Evolutionary conservation across 495 filamentous ascomycete genomes (phyloP), one percentile per base, ranked within the genome.

Genomic region (Sordaria brevicollis): DNA sequence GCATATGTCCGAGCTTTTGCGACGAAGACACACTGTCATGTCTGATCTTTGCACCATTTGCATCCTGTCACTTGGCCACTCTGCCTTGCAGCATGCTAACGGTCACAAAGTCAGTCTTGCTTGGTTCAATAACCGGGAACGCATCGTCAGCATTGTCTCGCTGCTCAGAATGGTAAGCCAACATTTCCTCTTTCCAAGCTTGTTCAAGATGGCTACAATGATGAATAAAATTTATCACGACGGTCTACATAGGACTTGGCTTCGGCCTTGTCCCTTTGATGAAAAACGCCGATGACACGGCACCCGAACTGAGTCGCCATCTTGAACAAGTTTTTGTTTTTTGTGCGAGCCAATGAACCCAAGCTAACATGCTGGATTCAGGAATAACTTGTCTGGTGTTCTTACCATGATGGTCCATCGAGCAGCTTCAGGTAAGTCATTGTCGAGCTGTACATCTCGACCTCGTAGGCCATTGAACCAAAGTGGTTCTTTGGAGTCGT

Each of bases 231-330:
- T 89, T 75, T 79, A 77, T 97, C 93, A 97, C 93, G 93, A 97
- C 93, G 93, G 93, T 97, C 93, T 92, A 90, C 93, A 92, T 94
- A 97, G 87, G 89, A 85, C 88, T 86, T 85, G 88, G 49, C 49
- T 62, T 62, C 25, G 49, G 49, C 49, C 33, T 62, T 62, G 33
- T 31, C 49, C 25, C 86, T 84, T 92, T 96, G 92, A 94, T 93
- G 92, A 62, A 94, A 85, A 90, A 83, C 83, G 90, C 92, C 92
- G 88, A 87, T 94, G 92, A 95, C 92, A 90, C 83, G 92, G 92
- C 90, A 75, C 82, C 82, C 74, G 77, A 84, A 85, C 89, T 92
- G 89, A 82, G 69, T 73, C 76, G 74, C 70, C 70, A 66, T 49
- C 57, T 21, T 69, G 41, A 54, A 41, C 19, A 34, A 65, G 25